Conservation (phyloP, 306 rosid genomes). For the Echinosophora koreensis region DNA sequence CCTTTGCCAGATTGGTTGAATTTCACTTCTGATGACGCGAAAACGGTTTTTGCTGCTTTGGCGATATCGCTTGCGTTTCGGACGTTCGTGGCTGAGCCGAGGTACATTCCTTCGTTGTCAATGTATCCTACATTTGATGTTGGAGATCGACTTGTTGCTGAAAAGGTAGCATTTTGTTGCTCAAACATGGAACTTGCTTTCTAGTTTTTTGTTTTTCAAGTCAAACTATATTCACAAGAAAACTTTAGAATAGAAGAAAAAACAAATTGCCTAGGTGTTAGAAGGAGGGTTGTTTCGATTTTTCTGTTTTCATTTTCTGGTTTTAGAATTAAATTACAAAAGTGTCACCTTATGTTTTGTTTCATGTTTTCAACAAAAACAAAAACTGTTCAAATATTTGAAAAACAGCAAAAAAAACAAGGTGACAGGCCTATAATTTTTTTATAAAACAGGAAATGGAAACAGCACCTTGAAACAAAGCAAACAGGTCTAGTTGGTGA, state of each 20-base stretch:
- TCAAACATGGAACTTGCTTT: not conserved
- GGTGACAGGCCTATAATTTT: too few species aligned
- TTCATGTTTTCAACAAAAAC: too few species aligned
- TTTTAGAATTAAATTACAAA: too few species aligned
- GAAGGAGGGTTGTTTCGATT: too few species aligned
- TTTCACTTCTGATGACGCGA: conserved; percentile 81
- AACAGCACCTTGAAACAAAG: too few species aligned
- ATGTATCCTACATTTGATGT: conserved; percentile 99
- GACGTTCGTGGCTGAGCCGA: conserved; percentile 91
- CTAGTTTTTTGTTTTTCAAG: not conserved
- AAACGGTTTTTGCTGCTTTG: conserved; percentile 84
- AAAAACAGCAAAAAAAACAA: too few species aligned
- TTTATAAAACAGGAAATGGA: too few species aligned
- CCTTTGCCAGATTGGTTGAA: conserved; percentile 76
- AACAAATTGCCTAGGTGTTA: not conserved
- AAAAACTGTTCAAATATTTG: too few species aligned
- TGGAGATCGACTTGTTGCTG: conserved; percentile 96
- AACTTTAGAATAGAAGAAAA: not conserved
- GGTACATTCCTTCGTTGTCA: conserved; percentile 97
- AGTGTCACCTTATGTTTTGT: too few species aligned
- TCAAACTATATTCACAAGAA: not conserved
- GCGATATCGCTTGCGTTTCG: conserved; percentile 71
- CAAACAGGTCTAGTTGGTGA: too few species aligned
- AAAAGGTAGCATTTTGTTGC: conserved; percentile 63
- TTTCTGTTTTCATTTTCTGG: too few species aligned